Percentiles rank a stretch among this genome's conserved stretches.
phyloP scores from a whole-genome alignment of 2,329 filamentous ascomycete genomes.

The Penicillium sp. region DNA sequence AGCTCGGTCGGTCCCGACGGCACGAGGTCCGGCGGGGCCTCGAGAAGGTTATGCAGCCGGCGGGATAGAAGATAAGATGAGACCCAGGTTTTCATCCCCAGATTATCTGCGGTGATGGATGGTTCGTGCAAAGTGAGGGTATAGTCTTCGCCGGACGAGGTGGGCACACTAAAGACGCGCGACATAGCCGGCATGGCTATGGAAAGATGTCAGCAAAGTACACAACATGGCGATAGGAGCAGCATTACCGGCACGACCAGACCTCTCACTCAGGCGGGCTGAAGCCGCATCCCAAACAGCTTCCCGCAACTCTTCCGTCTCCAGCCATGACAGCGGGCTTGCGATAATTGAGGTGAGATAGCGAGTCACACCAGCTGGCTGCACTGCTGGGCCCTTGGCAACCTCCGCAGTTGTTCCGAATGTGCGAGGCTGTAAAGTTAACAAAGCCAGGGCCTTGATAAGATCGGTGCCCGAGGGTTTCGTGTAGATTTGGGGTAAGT shows the following conservation, averaged over 20 bases:
- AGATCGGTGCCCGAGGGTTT: conserved; percentile 67
- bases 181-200: conserved; percentile 62
- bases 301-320: conserved; percentile 44
- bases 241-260: conserved; percentile 66
- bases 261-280: conserved; percentile 76
- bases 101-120: conserved; percentile 78
- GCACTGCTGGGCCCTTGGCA: conserved; percentile 32
- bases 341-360: conserved; percentile 50
- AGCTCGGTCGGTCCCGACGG: conserved; percentile 22
- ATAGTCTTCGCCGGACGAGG: conserved; percentile 47
- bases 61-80: conserved; percentile 82
- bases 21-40: conserved; percentile 32
- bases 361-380: conserved; percentile 41
- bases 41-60: conserved; percentile 55
- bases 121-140: conserved; percentile 79
- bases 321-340: conserved; percentile 46
- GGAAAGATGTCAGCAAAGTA: conserved; percentile 13
- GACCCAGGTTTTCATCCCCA: conserved; percentile 95
- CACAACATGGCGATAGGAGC: background rate
- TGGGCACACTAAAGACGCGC: conserved; percentile 59
- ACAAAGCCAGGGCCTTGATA: conserved; percentile 61
- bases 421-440: conserved; percentile 63
- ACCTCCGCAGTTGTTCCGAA: conserved; percentile 34
- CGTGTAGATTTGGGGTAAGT: conserved; percentile 80
- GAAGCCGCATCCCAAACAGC: conserved; percentile 72